Evolutionary conservation across 1,139 yeast genomes (phyloP).

Genomic region (Saccharomyces hybrid): DNA sequence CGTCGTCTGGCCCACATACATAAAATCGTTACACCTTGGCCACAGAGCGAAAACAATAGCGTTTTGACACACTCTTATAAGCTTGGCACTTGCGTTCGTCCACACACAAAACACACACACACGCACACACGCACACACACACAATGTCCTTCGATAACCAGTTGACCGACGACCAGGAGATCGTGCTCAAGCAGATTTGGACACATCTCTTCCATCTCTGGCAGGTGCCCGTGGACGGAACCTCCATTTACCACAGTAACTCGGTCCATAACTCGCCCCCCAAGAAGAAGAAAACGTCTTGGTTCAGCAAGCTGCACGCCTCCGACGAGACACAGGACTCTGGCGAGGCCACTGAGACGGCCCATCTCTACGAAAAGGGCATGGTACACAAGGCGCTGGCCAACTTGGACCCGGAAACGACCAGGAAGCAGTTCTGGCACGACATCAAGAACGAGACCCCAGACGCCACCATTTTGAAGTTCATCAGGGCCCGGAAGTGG

Average conservation of each 20-base stretch:
- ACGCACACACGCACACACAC: too few species aligned
- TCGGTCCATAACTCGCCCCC: not conserved
- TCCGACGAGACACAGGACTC: constrained; percentile 14
- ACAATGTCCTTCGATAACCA: not conserved
- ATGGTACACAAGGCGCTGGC: constrained; percentile 34
- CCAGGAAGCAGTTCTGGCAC: constrained; percentile 38
- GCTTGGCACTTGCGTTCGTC: not conserved
- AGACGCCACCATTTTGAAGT: constrained; percentile 60
- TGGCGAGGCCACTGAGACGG: constrained; percentile 26
- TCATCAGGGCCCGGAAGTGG: constrained; percentile 69
- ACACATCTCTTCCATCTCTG: constrained; percentile 53
- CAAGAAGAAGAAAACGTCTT: constrained; percentile 10
- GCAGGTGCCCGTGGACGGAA: constrained; percentile 48
- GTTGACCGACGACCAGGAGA: constrained; percentile 55
- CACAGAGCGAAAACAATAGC: not conserved
- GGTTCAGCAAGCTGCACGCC: constrained; percentile 15
- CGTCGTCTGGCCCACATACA: not conserved
- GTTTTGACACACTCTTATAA: not conserved
- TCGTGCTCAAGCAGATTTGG: constrained; percentile 68
- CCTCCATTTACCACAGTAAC: constrained; percentile 18
- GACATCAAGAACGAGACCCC: constrained; percentile 61
- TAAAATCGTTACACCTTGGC: not conserved
- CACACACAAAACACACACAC: not conserved
- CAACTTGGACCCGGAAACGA: constrained; percentile 38
- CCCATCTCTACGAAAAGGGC: constrained; percentile 7